Percentiles rank a stretch among this genome's conserved stretches.
These are phyloP conservation scores for Phalaenopsis equestris DNA, from an alignment of 106 monocot species.

Conservation along the genomic window DNA sequence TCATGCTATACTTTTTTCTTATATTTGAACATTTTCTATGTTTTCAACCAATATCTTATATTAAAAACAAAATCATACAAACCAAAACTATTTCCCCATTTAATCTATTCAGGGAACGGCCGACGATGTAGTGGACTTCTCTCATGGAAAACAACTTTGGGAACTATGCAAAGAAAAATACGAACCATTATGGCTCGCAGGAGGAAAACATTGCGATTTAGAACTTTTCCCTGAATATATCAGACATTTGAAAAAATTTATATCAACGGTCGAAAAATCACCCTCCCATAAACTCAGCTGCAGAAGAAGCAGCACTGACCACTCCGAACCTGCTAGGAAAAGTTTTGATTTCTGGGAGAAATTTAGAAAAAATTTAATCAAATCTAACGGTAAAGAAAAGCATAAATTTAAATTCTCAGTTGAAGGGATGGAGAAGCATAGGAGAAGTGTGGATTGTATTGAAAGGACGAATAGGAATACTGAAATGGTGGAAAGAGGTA, in stretches of 20 bases:
- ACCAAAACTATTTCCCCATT: too few species aligned
- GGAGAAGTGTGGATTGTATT: constrained; percentile 43
- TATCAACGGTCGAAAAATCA: constrained; percentile 15
- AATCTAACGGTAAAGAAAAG: constrained; percentile 20
- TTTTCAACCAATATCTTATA: too few species aligned
- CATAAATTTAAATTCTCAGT: constrained; percentile 38
- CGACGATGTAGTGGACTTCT: constrained; percentile 25
- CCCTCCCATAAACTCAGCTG: neutral
- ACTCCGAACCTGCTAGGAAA: constrained; percentile 35
- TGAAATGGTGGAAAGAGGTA: constrained; percentile 31
- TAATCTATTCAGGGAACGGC: constrained; percentile 14
- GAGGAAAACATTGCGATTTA: constrained; percentile 25
- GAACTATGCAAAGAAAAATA: constrained; percentile 20
- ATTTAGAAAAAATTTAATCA: constrained; percentile 12
- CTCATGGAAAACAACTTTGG: constrained; percentile 25
- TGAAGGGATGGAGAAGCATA: constrained; percentile 37
- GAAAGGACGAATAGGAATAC: constrained; percentile 28
- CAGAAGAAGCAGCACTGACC: constrained; percentile 49
- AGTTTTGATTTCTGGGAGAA: constrained; percentile 34
- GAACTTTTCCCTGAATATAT: constrained; percentile 21
- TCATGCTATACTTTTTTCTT: too few species aligned
- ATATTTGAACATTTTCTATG: too few species aligned
- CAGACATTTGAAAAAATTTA: constrained; percentile 20
- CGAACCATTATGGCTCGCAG: constrained; percentile 23
- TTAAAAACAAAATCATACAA: too few species aligned